Evolutionary conservation across 192 early-diverging fungal genomes (phyloP).

Genomic region (Coemansia sp.): DNA sequence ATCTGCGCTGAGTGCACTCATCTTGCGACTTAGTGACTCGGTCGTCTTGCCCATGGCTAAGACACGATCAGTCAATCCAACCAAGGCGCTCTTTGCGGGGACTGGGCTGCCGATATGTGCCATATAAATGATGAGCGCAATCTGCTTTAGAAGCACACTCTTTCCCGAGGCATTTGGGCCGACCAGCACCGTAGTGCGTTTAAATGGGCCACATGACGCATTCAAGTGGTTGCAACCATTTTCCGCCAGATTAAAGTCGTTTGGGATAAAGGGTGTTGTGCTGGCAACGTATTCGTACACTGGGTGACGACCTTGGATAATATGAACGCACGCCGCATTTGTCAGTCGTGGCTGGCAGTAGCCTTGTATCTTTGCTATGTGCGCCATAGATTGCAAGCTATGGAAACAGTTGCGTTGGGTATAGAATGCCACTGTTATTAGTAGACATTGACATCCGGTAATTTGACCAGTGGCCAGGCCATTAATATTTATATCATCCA

Average conservation of each 20-base stretch:
- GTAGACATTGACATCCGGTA: not conserved
- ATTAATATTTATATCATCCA: not conserved
- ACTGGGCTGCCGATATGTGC: constrained; percentile 92
- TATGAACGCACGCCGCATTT: constrained; percentile 28
- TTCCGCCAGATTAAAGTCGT: constrained; percentile 63
- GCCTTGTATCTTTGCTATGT: constrained; percentile 18
- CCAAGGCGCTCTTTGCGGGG: constrained; percentile 68
- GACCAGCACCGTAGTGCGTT: constrained; percentile 67
- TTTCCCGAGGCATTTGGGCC: constrained; percentile 89
- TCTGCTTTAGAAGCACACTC: constrained; percentile 74
- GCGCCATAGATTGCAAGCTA: constrained; percentile 43
- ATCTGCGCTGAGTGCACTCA: constrained; percentile 39
- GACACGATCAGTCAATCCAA: constrained; percentile 82
- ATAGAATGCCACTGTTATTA: constrained; percentile 6
- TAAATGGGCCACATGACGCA: constrained; percentile 1
- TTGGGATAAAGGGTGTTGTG: constrained; percentile 70
- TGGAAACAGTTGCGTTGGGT: not conserved
- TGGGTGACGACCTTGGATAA: constrained; percentile 32
- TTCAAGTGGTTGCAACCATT: constrained; percentile 19
- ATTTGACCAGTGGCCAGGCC: not conserved
- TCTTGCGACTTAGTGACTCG: constrained; percentile 35
- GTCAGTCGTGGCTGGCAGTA: constrained; percentile 31
- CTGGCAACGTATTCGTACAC: constrained; percentile 62
- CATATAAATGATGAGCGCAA: constrained; percentile 82
- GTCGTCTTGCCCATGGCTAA: constrained; percentile 59